Conservation (phyloP, 306 rosid genomes). For the Arachis stenosperma region DNA sequence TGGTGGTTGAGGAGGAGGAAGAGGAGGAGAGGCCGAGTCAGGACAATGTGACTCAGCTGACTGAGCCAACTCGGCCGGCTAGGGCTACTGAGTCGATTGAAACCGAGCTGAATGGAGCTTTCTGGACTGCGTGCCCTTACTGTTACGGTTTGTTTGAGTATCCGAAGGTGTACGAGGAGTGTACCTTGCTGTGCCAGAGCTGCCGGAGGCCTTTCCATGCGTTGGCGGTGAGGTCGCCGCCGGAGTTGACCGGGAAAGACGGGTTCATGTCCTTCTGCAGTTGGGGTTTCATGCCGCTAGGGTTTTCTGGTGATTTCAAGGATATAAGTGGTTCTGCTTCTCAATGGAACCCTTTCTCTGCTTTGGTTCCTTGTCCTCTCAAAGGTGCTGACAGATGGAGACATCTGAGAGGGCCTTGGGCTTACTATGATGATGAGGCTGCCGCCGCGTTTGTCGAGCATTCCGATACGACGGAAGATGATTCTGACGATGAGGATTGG, state of each 20-base stretch:
- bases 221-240: conserved; percentile 63
- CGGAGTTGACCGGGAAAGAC: conserved; percentile 50
- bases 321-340: conserved; percentile 41
- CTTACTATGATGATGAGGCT: conserved; percentile 53
- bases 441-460: conserved; percentile 50
- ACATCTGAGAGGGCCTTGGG: conserved; percentile 40
- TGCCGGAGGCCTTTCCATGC: conserved; percentile 82
- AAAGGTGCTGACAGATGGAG: conserved; percentile 9
- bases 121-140: conserved; percentile 98
- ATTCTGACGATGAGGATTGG: conserved; percentile 65
- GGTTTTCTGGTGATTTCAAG: conserved; percentile 52
- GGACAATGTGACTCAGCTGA: conserved; percentile 47
- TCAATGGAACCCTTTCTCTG: conserved; percentile 76
- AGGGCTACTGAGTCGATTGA: conserved; percentile 1
- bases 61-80: conserved; percentile 10
- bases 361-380: conserved; percentile 65
- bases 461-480: conserved; percentile 64
- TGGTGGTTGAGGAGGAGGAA: conserved; percentile 50
- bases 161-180: conserved; percentile 69
- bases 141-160: conserved; percentile 80
- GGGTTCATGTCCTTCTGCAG: conserved; percentile 59
- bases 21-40: conserved; percentile 55
- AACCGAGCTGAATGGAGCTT: conserved; percentile 37
- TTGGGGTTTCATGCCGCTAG: conserved; percentile 84
- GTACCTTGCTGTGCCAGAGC: conserved; percentile 80